Conservation (phyloP, 1,284 basidiomycete species). For the Sanghuangporus weigelae region DNA sequence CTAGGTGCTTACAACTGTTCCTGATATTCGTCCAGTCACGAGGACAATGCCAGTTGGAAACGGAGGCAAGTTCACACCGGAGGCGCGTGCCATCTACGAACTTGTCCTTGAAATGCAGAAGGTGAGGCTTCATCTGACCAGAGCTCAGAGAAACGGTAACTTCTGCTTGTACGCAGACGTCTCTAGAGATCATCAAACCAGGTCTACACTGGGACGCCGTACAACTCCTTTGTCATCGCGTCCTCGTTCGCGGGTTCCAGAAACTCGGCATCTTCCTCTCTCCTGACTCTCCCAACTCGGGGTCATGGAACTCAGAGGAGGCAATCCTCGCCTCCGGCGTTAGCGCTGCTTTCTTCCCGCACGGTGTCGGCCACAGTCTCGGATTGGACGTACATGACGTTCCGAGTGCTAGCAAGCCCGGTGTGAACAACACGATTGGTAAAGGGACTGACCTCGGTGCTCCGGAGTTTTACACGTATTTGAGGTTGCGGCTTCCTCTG, state of each 20-base stretch:
- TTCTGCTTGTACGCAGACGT: constrained; percentile 36
- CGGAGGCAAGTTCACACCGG: constrained; percentile 77
- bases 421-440: constrained; percentile 43
- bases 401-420: constrained; percentile 66
- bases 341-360: constrained; percentile 85
- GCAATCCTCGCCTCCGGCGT: constrained; percentile 72
- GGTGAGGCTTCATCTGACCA: constrained; percentile 33
- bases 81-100: constrained; percentile 76
- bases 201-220: constrained; percentile 83
- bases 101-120: constrained; percentile 87
- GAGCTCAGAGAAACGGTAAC: background rate
- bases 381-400: constrained; percentile 90
- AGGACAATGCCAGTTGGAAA: constrained; percentile 88
- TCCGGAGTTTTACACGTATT: constrained; percentile 67
- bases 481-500: constrained; percentile 70
- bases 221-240: constrained; percentile 76
- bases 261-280: constrained; percentile 80
- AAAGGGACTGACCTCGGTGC: constrained; percentile 42
- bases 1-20: background rate
- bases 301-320: constrained; percentile 55
- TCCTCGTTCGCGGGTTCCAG: constrained; percentile 75
- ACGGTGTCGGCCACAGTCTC: constrained; percentile 84
- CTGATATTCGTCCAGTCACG: constrained; percentile 41
- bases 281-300: constrained; percentile 38
- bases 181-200: constrained; percentile 64